Evolutionary conservation across 192 early-diverging fungal species (phyloP), one percentile per base, ranked within the genome.

Genomic region (Allomyces macrogynus): DNA sequence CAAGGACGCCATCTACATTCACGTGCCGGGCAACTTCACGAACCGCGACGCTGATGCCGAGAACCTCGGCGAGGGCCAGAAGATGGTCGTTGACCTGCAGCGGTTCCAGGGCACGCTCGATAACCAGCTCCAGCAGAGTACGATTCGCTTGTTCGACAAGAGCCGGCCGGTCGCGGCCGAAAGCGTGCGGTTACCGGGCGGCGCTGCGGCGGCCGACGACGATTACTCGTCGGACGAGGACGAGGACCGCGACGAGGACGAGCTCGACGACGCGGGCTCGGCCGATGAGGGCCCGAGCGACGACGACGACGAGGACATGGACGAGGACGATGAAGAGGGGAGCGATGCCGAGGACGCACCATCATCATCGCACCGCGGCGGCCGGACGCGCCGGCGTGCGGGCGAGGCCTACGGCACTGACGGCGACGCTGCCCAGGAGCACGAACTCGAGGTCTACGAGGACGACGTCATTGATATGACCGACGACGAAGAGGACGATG

Each of bases 1-100:
- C 74, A 95, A 93, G 75, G 96, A 99, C 77, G 96, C 93, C 8
- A 91, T 99, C 23, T 99, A 99, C 70, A 95, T 99, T 69, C 90
- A 95, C 64, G 87, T 99, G 23, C 89, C 89, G 26, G 93, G 91
- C 44, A 78, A 80, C 43, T 89, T 89, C 68, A 84, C 83, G 26
- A 75, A 80, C 23, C 62, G 64, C n/a, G 65, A 67, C 9, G 67
- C 70, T 61, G 76, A 72, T 40, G 75, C 79, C 42, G 79, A 77
- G 62, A 75, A 71, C 72, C 83, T 67, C 40, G 82, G 77, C 42
- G 74, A 81, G 67, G 95, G 95, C 23, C 92, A 99, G 69, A 80
- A 83, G 65, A 89, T 99, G 85, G 92, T 99, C 23, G 84, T 87
- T 69, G 84, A 90, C 67, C 74, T 99, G 63, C 95, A 99, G 73